phyloP scores from a whole-genome alignment of 164 flowering plant species.

The Vitis cinerea region DNA sequence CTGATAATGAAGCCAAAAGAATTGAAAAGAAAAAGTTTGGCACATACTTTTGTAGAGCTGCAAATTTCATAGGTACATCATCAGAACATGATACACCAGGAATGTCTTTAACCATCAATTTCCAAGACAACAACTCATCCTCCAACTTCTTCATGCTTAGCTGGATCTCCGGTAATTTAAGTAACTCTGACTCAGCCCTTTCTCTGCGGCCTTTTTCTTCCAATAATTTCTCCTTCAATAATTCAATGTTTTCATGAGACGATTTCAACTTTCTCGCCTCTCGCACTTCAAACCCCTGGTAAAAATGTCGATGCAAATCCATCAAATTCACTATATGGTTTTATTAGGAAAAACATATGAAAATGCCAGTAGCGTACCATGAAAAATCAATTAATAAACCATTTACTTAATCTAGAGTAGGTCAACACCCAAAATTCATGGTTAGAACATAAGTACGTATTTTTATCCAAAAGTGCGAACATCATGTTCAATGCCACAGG shows the following conservation, averaged over 20 bases:
- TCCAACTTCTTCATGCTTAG: slow-evolving; percentile 53
- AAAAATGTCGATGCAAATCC: slow-evolving; percentile 6
- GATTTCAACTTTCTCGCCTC: slow-evolving; percentile 86
- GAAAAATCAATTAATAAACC: too few species aligned
- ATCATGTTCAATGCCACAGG: too few species aligned
- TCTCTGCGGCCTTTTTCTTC: slow-evolving; percentile 78
- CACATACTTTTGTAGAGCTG: slow-evolving; percentile 70
- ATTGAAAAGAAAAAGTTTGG: slow-evolving; percentile 3
- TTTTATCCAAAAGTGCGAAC: too few species aligned
- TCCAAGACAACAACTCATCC: slow-evolving; percentile 82
- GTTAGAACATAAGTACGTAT: too few species aligned
- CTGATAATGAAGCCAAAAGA: not conserved
- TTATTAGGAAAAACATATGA: too few species aligned
- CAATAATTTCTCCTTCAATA: slow-evolving; percentile 72
- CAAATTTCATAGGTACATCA: slow-evolving; percentile 66
- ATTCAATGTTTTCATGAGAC: slow-evolving; percentile 55
- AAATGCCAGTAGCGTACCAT: too few species aligned
- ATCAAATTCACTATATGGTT: not conserved
- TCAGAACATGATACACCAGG: slow-evolving; percentile 70
- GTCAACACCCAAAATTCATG: not conserved
- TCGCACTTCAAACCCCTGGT: slow-evolving; percentile 82
- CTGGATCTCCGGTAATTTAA: slow-evolving; percentile 58
- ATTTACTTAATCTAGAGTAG: not conserved
- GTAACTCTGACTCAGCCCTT: slow-evolving; percentile 70
- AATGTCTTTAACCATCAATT: slow-evolving; percentile 51